phyloP scores from a whole-genome alignment of 202 grass and related monocot species.

The Panicum hallii region DNA sequence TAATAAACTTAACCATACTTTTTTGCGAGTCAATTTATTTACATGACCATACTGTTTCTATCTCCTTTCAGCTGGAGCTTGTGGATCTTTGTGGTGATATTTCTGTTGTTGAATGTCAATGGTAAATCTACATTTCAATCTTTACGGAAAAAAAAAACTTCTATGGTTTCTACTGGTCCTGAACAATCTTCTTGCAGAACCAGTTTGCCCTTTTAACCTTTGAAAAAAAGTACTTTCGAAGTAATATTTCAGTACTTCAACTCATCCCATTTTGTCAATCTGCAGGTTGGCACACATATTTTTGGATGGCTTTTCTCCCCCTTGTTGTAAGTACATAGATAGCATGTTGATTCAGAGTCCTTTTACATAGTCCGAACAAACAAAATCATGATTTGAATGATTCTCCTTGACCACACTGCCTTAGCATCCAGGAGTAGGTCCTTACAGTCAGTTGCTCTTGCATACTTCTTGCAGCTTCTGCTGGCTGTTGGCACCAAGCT shows the following conservation, averaged over 20 bases:
- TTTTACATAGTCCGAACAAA: constrained; percentile 4
- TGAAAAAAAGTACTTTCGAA: background rate
- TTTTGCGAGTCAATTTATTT: background rate
- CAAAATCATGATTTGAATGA: background rate
- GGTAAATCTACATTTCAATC: constrained; percentile 49
- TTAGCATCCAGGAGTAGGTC: background rate
- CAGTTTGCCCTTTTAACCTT: background rate
- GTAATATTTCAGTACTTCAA: constrained; percentile 1
- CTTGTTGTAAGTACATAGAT: constrained; percentile 64
- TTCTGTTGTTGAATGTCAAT: constrained; percentile 78
- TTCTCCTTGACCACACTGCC: background rate
- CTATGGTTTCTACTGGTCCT: background rate
- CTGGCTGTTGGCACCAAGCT: constrained; percentile 77
- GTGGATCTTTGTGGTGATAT: constrained; percentile 79
- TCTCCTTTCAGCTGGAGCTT: constrained; percentile 66
- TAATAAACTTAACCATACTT: constrained; percentile 11
- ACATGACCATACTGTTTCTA: background rate
- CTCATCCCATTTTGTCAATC: constrained; percentile 23
- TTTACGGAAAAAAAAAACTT: constrained; percentile 9
- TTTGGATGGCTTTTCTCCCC: constrained; percentile 85
- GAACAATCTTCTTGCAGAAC: background rate
- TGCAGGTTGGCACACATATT: constrained; percentile 90
- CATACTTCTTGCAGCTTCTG: constrained; percentile 60
- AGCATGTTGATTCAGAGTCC: background rate
- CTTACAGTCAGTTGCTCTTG: background rate